Percentiles rank a stretch among this genome's conserved stretches.
Conservation (phyloP, 345 rosid genomes). For the Passiflora organensis region DNA sequence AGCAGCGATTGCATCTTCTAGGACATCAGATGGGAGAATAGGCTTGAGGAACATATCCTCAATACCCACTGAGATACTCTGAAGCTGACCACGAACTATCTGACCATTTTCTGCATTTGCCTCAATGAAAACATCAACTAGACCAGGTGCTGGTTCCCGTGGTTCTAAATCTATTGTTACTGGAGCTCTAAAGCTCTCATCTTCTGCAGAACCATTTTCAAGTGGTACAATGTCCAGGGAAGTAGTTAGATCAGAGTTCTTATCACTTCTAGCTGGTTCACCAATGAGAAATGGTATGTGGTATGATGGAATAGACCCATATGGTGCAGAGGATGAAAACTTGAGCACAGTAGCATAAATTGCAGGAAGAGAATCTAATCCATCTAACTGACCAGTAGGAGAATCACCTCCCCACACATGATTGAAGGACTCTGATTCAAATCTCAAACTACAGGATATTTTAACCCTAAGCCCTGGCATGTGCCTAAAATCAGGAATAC, state of each 20-base stretch:
- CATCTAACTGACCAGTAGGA: slow-evolving; percentile 38
- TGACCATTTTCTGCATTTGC: slow-evolving; percentile 80
- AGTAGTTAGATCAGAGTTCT: slow-evolving; percentile 26
- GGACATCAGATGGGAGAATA: slow-evolving; percentile 52
- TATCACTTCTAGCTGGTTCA: slow-evolving; percentile 39
- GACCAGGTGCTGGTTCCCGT: slow-evolving; percentile 85
- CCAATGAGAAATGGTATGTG: slow-evolving; percentile 88
- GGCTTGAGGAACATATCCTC: slow-evolving; percentile 95
- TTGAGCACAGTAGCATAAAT: slow-evolving; percentile 79
- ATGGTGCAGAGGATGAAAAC: slow-evolving; percentile 82
- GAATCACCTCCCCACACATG: slow-evolving; percentile 43
- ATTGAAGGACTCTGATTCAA: slow-evolving; percentile 67
- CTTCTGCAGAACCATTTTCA: slow-evolving; percentile 38
- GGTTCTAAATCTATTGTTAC: slow-evolving; percentile 71
- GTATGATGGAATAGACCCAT: slow-evolving; percentile 68
- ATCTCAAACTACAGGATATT: slow-evolving; percentile 65
- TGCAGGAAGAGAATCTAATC: slow-evolving; percentile 58
- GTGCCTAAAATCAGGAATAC: slow-evolving; percentile 79
- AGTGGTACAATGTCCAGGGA: slow-evolving; percentile 45
- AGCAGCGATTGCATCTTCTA: slow-evolving; percentile 39
- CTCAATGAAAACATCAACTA: slow-evolving; percentile 80
- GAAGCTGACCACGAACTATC: slow-evolving; percentile 69
- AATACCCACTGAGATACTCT: slow-evolving; percentile 65
- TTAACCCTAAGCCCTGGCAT: slow-evolving; percentile 69
- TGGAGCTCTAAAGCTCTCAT: slow-evolving; percentile 54